These are phyloP conservation scores for Talaromyces borbonicus DNA, from an alignment of 495 filamentous ascomycete species.

Conservation along the genomic window DNA sequence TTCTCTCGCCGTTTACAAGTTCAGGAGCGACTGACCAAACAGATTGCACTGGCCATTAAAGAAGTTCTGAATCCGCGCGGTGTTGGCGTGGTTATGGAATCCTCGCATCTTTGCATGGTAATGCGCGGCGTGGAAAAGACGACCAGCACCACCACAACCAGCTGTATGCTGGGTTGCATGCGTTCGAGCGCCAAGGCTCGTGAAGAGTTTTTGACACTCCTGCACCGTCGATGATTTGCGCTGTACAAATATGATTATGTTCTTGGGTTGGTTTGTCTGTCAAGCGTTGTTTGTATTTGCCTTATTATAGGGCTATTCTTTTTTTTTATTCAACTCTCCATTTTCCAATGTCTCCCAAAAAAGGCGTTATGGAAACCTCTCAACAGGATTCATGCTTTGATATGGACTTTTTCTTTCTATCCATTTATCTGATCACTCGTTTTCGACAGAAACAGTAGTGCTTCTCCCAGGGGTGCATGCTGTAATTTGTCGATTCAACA, in stretches of 20 bases:
- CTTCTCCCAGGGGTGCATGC: not conserved
- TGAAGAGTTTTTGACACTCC: constrained; percentile 83
- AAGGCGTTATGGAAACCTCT: constrained; percentile 34
- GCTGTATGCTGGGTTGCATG: constrained; percentile 92
- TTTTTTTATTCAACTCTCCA: constrained; percentile 1
- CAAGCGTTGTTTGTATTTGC: constrained; percentile 5
- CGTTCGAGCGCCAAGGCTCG: constrained; percentile 84
- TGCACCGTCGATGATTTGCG: constrained; percentile 47
- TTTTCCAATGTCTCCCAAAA: constrained; percentile 3
- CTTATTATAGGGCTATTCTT: constrained; percentile 6
- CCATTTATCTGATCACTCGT: constrained; percentile 7
- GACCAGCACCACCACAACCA: constrained; percentile 77
- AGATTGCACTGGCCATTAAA: constrained; percentile 87
- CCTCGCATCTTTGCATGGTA: constrained; percentile 96
- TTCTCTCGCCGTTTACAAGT: constrained; percentile 89
- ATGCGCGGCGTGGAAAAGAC: constrained; percentile 93
- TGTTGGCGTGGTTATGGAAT: constrained; percentile 95
- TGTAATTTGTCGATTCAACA: constrained; percentile 1
- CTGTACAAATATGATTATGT: not conserved
- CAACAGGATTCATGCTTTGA: constrained; percentile 27
- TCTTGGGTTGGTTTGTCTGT: constrained; percentile 2
- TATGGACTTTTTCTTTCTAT: constrained; percentile 8
- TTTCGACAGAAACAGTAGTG: not conserved
- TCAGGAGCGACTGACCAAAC: constrained; percentile 90
- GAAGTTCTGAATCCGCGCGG: constrained; percentile 85